phyloP scores from a whole-genome alignment of 495 filamentous ascomycete species.

The Penicillium atrosanguineum region DNA sequence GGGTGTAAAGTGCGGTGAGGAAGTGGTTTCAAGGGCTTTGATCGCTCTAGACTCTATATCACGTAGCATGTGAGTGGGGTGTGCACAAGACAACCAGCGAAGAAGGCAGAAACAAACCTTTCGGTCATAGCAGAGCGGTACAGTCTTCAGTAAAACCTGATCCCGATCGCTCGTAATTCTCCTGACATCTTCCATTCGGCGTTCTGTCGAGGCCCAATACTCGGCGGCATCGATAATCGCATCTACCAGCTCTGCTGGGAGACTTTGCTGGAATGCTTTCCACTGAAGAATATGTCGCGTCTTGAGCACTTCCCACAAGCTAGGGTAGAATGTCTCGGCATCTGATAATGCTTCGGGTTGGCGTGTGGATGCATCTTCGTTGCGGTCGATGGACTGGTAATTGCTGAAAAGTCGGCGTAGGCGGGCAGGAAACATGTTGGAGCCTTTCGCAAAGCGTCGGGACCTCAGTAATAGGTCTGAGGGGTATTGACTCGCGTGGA shows the following conservation, averaged over 20 bases:
- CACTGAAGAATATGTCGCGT: slow-evolving; percentile 34
- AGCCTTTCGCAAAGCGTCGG: not conserved
- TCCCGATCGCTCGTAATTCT: slow-evolving; percentile 36
- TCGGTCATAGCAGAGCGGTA: slow-evolving; percentile 39
- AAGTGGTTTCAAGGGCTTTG: slow-evolving; percentile 21
- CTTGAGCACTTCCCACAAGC: slow-evolving; percentile 34
- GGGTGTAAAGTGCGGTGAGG: slow-evolving; percentile 40
- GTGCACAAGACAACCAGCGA: not conserved
- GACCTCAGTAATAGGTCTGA: not conserved
- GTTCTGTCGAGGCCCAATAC: slow-evolving; percentile 60
- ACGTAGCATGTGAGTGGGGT: not conserved
- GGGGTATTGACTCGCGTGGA: not conserved
- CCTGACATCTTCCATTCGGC: slow-evolving; percentile 23
- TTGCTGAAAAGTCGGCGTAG: not conserved
- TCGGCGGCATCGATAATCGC: slow-evolving; percentile 65
- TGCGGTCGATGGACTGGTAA: not conserved
- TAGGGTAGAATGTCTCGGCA: slow-evolving; percentile 21
- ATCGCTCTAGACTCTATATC: slow-evolving; percentile 18
- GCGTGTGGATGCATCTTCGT: not conserved
- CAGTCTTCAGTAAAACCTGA: slow-evolving; percentile 37
- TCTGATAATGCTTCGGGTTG: not conserved
- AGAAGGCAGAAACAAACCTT: slow-evolving; percentile 17
- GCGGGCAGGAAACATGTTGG: not conserved
- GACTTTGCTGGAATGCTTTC: slow-evolving; percentile 33
- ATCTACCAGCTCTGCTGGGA: slow-evolving; percentile 67